Conservation (phyloP, 1,284 basidiomycete species). For the Heliocybe sulcata region DNA sequence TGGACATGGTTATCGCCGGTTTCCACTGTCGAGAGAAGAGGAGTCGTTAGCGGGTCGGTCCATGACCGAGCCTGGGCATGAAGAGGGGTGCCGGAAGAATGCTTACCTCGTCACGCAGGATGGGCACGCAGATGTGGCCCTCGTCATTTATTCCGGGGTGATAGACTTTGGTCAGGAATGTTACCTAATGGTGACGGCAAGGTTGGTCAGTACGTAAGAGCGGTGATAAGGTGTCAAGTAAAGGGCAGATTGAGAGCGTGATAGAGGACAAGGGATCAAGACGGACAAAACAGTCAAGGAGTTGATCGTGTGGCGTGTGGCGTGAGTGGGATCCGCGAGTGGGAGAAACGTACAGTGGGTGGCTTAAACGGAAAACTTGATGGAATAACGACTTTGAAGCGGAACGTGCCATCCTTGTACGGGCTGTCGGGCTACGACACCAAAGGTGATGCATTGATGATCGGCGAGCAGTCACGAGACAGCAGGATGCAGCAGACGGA, state of each 20-base stretch:
- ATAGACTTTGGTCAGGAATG: slow-evolving; percentile 84
- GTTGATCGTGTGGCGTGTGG: too few relatives aligned
- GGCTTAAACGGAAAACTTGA: slow-evolving; percentile 88
- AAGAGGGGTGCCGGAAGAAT: not conserved
- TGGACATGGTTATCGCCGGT: slow-evolving; percentile 72
- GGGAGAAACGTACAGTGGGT: slow-evolving; percentile 49
- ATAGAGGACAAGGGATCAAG: too few relatives aligned
- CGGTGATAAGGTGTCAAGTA: not conserved
- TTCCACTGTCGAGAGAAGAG: slow-evolving; percentile 64
- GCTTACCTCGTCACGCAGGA: slow-evolving; percentile 76
- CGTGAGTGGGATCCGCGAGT: too few relatives aligned
- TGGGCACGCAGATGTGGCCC: slow-evolving; percentile 75
- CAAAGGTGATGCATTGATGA: slow-evolving; percentile 1
- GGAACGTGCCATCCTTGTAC: slow-evolving; percentile 81
- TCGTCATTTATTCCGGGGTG: slow-evolving; percentile 93
- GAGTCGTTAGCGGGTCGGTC: not conserved
- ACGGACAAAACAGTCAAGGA: too few relatives aligned
- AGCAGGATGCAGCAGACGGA: slow-evolving; percentile 31
- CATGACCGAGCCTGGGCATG: not conserved
- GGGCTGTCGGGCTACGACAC: slow-evolving; percentile 61
- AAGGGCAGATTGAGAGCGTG: too few relatives aligned
- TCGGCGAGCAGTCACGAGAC: not conserved
- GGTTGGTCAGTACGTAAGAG: slow-evolving; percentile 7
- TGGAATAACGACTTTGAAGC: slow-evolving; percentile 66
- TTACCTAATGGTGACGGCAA: slow-evolving; percentile 58